Base-by-base conservation (phyloP, 495 filamentous ascomycete species). In the Podospora fimiseda region DNA sequence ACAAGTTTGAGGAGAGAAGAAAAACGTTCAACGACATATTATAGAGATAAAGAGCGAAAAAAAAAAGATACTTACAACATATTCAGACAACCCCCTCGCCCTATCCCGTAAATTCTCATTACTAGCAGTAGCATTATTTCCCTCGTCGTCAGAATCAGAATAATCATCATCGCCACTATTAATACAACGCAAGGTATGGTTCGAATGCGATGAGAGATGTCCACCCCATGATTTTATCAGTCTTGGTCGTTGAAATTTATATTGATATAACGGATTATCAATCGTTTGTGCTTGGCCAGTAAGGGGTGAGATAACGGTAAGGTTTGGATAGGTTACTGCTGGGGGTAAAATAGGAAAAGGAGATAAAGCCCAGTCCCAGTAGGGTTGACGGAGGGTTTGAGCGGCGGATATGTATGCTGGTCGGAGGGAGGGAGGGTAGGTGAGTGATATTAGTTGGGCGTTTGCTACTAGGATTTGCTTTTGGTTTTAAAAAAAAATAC, bases 351-450 rank as follows among this genome's bases (percentile, higher is more conserved):
- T 50, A 1, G 64, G 22, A 13, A 67, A 56, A 3, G 57, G n/a
- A n/a, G n/a, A n/a, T n/a, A n/a, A 24, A 2, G 63, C 69, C 70
- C 72, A 74, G 59, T 73, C 71, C 69, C 72, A 75, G 59, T 64
- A 74, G 2, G 71, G 72, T 18, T 68, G 60, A 7, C 71, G 62
- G 13, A 73, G 57, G 2, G 56, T 62, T 22, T 64, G 52, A 1
- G 68, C 70, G 1, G 72, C 70, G 0, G 60, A 59, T 11, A 52
- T 52, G 57, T 74, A 73, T 6, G 53, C 39, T 13, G 61, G 53
- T 6, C 52, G 50, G 22, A 64, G 44, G 4, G 55, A 52, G 6
- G 51, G 16, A 7, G 50, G 54, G 52, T 72, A 73, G 41, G 71
- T 70, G 27, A 72, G 61, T 19, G 48, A 49, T 45, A 67, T 62